These are phyloP conservation scores for Ophiocordyceps camponoti-saundersi DNA, from an alignment of 2,329 filamentous ascomycete genomes.

Conservation along the genomic window DNA sequence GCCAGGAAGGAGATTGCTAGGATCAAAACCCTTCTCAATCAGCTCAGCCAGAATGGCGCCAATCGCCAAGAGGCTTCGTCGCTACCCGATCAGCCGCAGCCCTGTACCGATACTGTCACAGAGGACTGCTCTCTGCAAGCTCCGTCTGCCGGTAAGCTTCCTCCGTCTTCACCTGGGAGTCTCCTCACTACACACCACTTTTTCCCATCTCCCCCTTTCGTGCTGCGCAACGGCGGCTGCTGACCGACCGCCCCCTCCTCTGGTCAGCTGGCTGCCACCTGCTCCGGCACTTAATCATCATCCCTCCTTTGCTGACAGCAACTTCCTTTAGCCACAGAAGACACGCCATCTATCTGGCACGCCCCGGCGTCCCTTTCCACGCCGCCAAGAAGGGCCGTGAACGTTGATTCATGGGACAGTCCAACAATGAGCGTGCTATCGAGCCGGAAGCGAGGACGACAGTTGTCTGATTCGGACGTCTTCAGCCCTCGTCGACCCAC, in stretches of 20 bases:
- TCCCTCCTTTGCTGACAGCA: background rate
- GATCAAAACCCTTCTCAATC: constrained; percentile 14
- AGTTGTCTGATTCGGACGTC: constrained; percentile 5
- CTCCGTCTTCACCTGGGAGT: background rate
- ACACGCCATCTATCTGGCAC: background rate
- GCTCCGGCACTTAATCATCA: background rate
- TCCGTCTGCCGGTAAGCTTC: background rate
- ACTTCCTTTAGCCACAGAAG: background rate
- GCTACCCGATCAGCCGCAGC: background rate
- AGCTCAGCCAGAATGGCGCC: background rate
- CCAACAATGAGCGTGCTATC: constrained; percentile 8
- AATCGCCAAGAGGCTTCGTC: background rate
- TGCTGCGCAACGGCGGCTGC: background rate
- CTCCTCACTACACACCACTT: background rate
- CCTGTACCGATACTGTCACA: background rate
- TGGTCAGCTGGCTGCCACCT: background rate
- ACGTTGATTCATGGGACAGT: constrained; percentile 3
- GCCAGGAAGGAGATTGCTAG: constrained; percentile 10
- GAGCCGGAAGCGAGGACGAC: constrained; percentile 13
- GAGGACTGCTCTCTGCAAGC: background rate
- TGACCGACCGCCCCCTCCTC: background rate
- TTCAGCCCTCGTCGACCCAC: constrained; percentile 13
- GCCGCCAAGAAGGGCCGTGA: constrained; percentile 2
- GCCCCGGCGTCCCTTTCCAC: constrained; percentile 7
- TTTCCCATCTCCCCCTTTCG: background rate